phyloP scores from a whole-genome alignment of 345 rosid genomes.

The Eucalyptus pauciflora region DNA sequence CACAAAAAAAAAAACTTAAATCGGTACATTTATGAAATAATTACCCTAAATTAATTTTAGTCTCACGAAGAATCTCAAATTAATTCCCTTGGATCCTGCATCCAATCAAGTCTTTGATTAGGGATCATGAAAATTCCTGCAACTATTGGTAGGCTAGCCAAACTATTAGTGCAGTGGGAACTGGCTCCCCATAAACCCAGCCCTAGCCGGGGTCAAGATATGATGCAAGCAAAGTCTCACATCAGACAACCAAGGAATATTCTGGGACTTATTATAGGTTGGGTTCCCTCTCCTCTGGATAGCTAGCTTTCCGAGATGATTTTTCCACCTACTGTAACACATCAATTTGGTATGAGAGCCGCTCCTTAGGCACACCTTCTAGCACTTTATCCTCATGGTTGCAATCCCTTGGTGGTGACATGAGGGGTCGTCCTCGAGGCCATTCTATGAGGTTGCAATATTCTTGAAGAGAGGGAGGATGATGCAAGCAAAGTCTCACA shows the following conservation, averaged over 20 bases:
- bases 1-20: not conserved
- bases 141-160: not conserved
- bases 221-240: not conserved
- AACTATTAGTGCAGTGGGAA: not conserved
- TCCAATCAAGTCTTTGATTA: not conserved
- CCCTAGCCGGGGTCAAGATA: not conserved
- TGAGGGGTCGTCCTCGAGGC: not conserved
- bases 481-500: not conserved
- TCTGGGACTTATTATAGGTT: no score
- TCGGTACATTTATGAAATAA: rapidly evolving
- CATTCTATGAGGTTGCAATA: no score
- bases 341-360: not conserved
- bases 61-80: not conserved
- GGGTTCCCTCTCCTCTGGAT: not conserved
- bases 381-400: no score
- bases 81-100: not conserved
- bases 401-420: no score
- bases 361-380: not conserved
- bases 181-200: not conserved
- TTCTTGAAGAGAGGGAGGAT: not conserved
- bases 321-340: not conserved
- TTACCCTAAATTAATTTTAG: not conserved
- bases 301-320: not conserved
- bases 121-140: not conserved
- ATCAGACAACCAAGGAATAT: not conserved